These are phyloP conservation scores for Cryptosporidium xiaoi DNA, from an alignment of 169 alveolate species.

Conservation along the genomic window DNA sequence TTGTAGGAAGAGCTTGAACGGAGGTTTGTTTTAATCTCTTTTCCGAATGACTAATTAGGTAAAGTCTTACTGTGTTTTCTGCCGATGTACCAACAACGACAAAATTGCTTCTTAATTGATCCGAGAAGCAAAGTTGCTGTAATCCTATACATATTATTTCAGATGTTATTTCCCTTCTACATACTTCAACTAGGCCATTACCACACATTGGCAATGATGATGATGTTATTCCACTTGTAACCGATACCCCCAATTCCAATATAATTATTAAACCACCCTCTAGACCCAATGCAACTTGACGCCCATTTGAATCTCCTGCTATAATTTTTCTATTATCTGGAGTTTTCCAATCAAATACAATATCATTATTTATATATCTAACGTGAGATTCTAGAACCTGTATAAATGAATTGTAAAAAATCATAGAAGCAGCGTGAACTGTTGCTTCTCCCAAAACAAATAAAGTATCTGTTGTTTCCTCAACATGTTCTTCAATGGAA, in stretches of 20 bases:
- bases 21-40: constrained; percentile 88
- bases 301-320: constrained; percentile 91
- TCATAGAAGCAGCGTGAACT: constrained; percentile 83
- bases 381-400: constrained; percentile 93
- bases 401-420: constrained; percentile 90
- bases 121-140: constrained; percentile 89
- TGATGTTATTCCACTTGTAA: constrained; percentile 48
- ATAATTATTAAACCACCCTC: constrained; percentile 70
- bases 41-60: constrained; percentile 93
- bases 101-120: constrained; percentile 91
- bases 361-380: constrained; percentile 84
- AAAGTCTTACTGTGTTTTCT: constrained; percentile 93
- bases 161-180: constrained; percentile 77
- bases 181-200: constrained; percentile 31
- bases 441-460: constrained; percentile 88
- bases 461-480: constrained; percentile 91
- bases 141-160: constrained; percentile 87
- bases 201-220: constrained; percentile 39
- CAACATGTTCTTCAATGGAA: constrained; percentile 93
- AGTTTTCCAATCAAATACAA: constrained; percentile 84
- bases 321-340: constrained; percentile 86
- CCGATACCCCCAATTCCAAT: constrained; percentile 75
- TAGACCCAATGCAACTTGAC: constrained; percentile 91
- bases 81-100: constrained; percentile 92
- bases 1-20: constrained; percentile 91